These are phyloP conservation scores for Schoenoplectus tabernaemontani DNA, from an alignment of 202 grass and related monocot genomes.

Conservation along the genomic window DNA sequence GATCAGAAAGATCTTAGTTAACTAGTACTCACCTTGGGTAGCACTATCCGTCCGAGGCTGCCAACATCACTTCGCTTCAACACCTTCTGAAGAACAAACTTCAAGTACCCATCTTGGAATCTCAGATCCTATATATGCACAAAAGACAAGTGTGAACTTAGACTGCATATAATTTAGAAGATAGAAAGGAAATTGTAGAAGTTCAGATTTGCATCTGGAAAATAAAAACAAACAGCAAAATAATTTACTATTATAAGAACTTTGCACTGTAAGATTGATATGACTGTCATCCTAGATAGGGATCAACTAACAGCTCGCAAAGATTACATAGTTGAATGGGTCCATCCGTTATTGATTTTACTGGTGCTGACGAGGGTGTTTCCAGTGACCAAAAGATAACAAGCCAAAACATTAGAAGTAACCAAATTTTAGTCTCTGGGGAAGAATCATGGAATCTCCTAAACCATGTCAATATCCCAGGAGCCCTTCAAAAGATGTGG, in stretches of 20 bases:
- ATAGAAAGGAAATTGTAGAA: background rate
- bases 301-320: background rate
- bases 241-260: background rate
- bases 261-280: background rate
- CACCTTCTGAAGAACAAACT: conserved; percentile 89
- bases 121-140: conserved; percentile 31
- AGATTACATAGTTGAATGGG: background rate
- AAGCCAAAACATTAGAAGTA: background rate
- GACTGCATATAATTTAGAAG: background rate
- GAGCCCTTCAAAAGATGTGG: background rate
- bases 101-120: conserved; percentile 54
- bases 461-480: background rate
- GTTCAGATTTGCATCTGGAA: background rate
- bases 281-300: background rate
- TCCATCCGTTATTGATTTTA: background rate
- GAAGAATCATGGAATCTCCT: background rate
- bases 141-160: conserved; percentile 7
- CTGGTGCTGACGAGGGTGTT: background rate
- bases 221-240: background rate
- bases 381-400: background rate
- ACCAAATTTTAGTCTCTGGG: background rate
- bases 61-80: conserved; percentile 93
- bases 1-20: background rate
- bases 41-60: conserved; percentile 73
- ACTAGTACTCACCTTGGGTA: conserved; percentile 76